phyloP scores from a whole-genome alignment of 225 moss, liverwort and hornwort genomes.

The Anthoceros angustus region DNA sequence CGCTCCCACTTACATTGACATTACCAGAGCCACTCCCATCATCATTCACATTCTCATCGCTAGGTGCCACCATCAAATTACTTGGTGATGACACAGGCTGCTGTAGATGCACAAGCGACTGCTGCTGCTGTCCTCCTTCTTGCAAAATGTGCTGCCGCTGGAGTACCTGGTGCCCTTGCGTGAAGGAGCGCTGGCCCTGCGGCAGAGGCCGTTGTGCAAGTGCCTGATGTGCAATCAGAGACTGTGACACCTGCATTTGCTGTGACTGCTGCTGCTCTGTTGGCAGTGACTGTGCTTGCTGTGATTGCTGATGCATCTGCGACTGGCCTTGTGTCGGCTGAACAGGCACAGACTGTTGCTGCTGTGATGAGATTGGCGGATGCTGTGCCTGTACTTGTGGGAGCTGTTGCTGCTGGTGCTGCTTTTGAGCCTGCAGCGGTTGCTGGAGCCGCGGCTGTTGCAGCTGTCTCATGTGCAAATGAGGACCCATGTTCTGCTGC shows the following conservation, averaged over 20 bases:
- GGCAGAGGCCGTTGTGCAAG: slow-evolving; percentile 4
- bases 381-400: slow-evolving; percentile 19
- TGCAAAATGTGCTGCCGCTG: slow-evolving; percentile 16
- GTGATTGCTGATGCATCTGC: slow-evolving; percentile 27
- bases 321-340: slow-evolving; percentile 17
- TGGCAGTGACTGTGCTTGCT: slow-evolving; percentile 5
- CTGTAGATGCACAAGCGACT: neutral
- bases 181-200: slow-evolving; percentile 14
- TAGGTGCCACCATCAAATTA: no score
- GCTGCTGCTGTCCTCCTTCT: slow-evolving; percentile 11
- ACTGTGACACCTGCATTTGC: slow-evolving; percentile 20
- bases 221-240: slow-evolving; percentile 13
- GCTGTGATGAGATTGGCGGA: slow-evolving; percentile 7
- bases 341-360: neutral
- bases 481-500: slow-evolving; percentile 40
- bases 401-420: slow-evolving; percentile 7
- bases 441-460: slow-evolving; percentile 12
- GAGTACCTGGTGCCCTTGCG: slow-evolving; percentile 22
- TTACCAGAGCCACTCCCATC: no score
- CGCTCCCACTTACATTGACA: neutral
- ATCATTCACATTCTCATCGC: no score
- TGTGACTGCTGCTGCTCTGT: slow-evolving; percentile 31
- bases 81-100: neutral
- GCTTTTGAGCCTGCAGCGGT: neutral
- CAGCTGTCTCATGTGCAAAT: slow-evolving; percentile 35